A percentile compares a stretch with the other conserved stretches of the same genome.
Evolutionary conservation across 2,329 filamentous ascomycete genomes (phyloP).

Genomic region (Fusarium hostae): DNA sequence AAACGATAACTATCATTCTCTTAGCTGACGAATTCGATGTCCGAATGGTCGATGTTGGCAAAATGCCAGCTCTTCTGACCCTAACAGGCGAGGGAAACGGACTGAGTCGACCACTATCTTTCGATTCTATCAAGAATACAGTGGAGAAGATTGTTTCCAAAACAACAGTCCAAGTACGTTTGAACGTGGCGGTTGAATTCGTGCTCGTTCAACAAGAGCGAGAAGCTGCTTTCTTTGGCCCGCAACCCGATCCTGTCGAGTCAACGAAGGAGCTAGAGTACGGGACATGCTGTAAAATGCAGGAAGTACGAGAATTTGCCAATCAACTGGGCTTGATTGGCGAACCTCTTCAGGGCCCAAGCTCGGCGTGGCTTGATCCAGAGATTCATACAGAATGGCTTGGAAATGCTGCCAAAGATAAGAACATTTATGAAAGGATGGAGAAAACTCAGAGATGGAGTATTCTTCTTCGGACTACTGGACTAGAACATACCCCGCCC

Average conservation of each 20-base stretch:
- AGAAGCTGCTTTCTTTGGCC: not conserved
- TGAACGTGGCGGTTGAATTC: not conserved
- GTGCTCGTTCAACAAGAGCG: not conserved
- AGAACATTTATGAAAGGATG: not conserved
- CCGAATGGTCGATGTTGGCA: not conserved
- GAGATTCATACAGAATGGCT: not conserved
- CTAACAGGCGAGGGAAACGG: not conserved
- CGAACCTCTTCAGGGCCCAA: not conserved
- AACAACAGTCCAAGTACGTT: not conserved
- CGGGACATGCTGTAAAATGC: not conserved
- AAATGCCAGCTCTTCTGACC: not conserved
- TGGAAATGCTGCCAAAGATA: not conserved
- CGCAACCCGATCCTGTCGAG: not conserved
- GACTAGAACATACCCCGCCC: fast-evolving
- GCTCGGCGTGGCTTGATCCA: not conserved
- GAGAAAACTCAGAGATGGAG: fast-evolving
- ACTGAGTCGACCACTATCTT: not conserved
- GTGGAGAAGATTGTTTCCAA: not conserved
- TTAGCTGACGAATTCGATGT: not conserved
- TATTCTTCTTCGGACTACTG: fast-evolving
- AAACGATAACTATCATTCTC: not conserved
- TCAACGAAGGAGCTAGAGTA: not conserved
- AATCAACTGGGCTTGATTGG: not conserved
- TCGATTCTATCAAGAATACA: not conserved
- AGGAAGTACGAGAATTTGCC: not conserved